A percentile compares a stretch with the other conserved stretches of the same genome.
Conservation (phyloP, 805 yeast species). For the Wickerhamomyces bovis region DNA sequence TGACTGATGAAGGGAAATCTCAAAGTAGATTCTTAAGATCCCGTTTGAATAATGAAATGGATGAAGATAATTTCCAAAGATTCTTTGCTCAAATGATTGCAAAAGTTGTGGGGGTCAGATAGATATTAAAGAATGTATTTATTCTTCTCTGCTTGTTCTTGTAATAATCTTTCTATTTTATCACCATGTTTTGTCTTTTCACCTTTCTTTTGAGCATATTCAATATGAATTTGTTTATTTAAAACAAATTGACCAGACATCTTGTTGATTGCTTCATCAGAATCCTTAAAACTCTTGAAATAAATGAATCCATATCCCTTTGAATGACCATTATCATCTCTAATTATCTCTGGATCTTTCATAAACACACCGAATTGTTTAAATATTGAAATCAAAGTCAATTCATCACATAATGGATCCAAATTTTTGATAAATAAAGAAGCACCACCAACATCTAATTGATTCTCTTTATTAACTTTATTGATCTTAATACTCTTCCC, state of each 20-base stretch:
- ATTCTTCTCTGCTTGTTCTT: conserved; percentile 51
- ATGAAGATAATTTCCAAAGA: conserved; percentile 11
- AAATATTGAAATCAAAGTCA: conserved; percentile 44
- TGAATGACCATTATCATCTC: conserved; percentile 43
- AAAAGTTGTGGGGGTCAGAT: conserved; percentile 1
- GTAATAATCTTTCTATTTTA: conserved; percentile 64
- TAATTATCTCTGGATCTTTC: conserved; percentile 41
- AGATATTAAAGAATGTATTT: conserved; percentile 11
- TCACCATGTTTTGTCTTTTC: conserved; percentile 59
- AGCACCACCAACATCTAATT: conserved; percentile 55
- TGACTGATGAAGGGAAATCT: conserved; percentile 94
- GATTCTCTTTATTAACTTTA: conserved; percentile 32
- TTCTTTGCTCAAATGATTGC: conserved; percentile 7
- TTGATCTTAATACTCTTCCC: conserved; percentile 58
- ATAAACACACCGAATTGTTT: conserved; percentile 60
- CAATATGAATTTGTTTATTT: conserved; percentile 55
- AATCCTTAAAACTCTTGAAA: conserved; percentile 55
- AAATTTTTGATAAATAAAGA: conserved; percentile 65
- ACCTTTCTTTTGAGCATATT: conserved; percentile 56
- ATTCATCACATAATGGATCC: conserved; percentile 59
- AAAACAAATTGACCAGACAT: conserved; percentile 66
- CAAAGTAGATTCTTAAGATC: conserved; percentile 94
- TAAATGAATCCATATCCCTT: conserved; percentile 64
- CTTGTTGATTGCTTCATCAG: conserved; percentile 65
- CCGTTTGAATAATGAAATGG: conserved; percentile 53